Evolutionary conservation across 352 stramenopile genomes (phyloP).

Genomic region (Phytophthora multivora): DNA sequence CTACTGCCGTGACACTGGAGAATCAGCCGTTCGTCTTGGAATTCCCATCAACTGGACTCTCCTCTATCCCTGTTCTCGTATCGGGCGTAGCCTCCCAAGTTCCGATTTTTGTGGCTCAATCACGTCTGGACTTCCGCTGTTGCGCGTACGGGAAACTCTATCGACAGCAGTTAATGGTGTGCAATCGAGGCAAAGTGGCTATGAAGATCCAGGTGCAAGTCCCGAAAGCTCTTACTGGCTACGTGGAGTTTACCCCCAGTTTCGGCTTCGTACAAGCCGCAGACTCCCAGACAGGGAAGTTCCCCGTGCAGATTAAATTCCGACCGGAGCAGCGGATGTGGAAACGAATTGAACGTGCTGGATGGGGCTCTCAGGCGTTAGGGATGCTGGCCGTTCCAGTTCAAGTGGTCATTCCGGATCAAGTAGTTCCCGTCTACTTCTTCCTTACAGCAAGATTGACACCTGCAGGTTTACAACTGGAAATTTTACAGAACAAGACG

Average conservation of each 20-base stretch:
- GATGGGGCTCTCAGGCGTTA: slow-evolving; percentile 43
- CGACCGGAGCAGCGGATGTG: slow-evolving; percentile 54
- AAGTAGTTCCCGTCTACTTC: slow-evolving; percentile 52
- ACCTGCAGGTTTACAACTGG: slow-evolving; percentile 9
- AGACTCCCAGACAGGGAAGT: slow-evolving; percentile 30
- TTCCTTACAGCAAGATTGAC: slow-evolving; percentile 43
- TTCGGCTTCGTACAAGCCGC: slow-evolving; percentile 87
- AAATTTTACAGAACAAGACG: slow-evolving; percentile 7
- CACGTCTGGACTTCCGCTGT: slow-evolving; percentile 78
- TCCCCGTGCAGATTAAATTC: slow-evolving; percentile 78
- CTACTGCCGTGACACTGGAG: slow-evolving; percentile 38
- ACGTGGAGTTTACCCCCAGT: slow-evolving; percentile 81
- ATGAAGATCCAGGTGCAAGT: slow-evolving; percentile 82
- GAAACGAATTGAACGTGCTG: slow-evolving; percentile 43
- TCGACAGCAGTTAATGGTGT: slow-evolving; percentile 72
- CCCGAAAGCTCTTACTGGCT: slow-evolving; percentile 60
- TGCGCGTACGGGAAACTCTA: slow-evolving; percentile 90
- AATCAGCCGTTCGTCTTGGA: slow-evolving; percentile 43
- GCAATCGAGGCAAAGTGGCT: slow-evolving; percentile 89
- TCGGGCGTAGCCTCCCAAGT: slow-evolving; percentile 40
- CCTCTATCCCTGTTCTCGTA: slow-evolving; percentile 16
- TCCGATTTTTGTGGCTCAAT: slow-evolving; percentile 44
- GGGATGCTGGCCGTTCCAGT: slow-evolving; percentile 54
- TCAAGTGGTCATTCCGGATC: slow-evolving; percentile 63
- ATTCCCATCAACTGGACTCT: slow-evolving; percentile 30